Evolutionary conservation across 139 green algal genomes (phyloP), one percentile per base, ranked within the genome.

Genomic region (Volvox reticuliferus): DNA sequence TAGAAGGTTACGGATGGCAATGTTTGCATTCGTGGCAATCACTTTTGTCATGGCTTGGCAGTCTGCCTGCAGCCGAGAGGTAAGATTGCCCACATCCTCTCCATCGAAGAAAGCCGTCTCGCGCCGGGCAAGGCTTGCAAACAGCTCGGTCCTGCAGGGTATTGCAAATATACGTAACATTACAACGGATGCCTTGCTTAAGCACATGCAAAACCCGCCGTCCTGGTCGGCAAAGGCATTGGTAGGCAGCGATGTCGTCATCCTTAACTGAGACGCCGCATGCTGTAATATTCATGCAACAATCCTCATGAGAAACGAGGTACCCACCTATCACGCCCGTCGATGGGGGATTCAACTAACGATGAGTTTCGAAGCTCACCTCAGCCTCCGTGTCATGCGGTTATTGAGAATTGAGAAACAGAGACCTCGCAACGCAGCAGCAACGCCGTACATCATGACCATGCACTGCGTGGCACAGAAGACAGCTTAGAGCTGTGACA

Each of bases 21-120:
- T 95, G 88, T 99, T 98, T 89, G 98, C 90, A 90, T 97, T 97
- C 80, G 95, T 97, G 67, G 94, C 90, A 26, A 98, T 93, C 62
- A 94, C 95, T 20, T 95, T 94, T 22, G 93, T 95, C 73, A 98
- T 96, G 32, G 95, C 92, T 71, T 82, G 71, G 71, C 86, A 90
- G 18, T 90, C 86, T 5, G 86, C 71, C 89, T 93, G 91, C 78
- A 98, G 92, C 0, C 97, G 91, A 36, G 87, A 96, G 32, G 95
- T 97, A 19, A 98, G 93, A 79, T 89, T 92, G 24, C 95, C 95
- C 9, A 93, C 87, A 36, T 92, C 73, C 32, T 90, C 50, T 20
- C 71, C 21, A 75, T 93, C 86, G 81, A 94, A 92, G 63, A 93
- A 89, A 2, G 82, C 30, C n/a, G 83, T 83, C 91, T 96, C 88